Base-by-base conservation (phyloP, 257 asterid genomes). In the Ligustrum vulgare region DNA sequence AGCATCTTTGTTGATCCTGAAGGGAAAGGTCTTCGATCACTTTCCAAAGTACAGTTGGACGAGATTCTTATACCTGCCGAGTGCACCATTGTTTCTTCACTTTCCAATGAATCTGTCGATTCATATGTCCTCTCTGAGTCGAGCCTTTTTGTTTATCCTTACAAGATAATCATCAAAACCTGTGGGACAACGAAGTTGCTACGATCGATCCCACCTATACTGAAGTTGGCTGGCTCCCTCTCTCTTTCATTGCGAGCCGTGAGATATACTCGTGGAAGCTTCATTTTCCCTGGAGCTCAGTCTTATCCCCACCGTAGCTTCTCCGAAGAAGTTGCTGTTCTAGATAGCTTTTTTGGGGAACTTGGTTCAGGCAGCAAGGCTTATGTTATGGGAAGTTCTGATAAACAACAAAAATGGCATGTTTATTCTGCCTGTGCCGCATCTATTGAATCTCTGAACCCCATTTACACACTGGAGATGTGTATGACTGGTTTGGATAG, bases 111-210 rank as follows among this genome's bases (percentile, higher is more conserved):
- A 20, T 63, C 78, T 63, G 75, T 92, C 3, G 97, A 92, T 84
- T 92, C 97, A 0, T 90, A 92, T 72, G 94, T 92, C 77, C 96
- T 92, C 45, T 92, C 97, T 2, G 97, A 92, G 85, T 92, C 97
- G 0, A 92, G 97, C 82, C 96, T 92, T 75, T 92, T 92, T 23
- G 86, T 92, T 8, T 85, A 87, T 67, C 82, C 97, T 9, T 85
- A 89, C 84, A 92, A 90, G 85, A 76, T 92, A 31, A 89, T 92
- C 79, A 89, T 92, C 82, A 92, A 92, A 72, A 92, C 97, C 16
- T 92, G 97, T 75, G 97, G 97, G 69, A 92, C 93, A 0, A 92
- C 97, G 0, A 92, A 92, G 78, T 56, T 92, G 81, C 93, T 92
- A 60, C 82, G 71, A n/a, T 85, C 97, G 0, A 89, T 92, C 74